Evolutionary conservation across 1,284 basidiomycete genomes (phyloP), one percentile per base, ranked within the genome.

Genomic region (Ustilago cynodontis): DNA sequence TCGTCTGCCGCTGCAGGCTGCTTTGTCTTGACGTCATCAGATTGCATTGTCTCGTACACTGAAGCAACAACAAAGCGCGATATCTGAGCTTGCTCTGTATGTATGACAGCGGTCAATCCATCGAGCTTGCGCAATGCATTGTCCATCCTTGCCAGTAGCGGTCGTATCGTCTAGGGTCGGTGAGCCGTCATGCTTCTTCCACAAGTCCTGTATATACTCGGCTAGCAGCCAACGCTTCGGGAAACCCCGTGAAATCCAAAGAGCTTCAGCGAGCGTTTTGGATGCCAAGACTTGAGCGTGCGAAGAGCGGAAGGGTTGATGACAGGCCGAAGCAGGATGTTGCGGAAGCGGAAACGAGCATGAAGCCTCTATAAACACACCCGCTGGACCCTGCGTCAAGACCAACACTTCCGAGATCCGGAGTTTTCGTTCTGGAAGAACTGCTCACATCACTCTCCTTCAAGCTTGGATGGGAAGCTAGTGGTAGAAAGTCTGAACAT

Each of bases 351-450:
- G 54, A 53, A 55, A 14, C 20, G 24, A 41, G 22, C 22, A 55
- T 20, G 11, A 55, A 22, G 31, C 9, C 24, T 43, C 4, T 10
- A 20, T 1, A 26, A 9, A 56, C 28, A 56, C 54, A 43, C 39
- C 6, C 22, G 10, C 41, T 68, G 66, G 66, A 63, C 66, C 66
- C 66, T 68, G 66, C 57, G 54, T 58, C 35, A 41, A 11, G 24
- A 3, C 13, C 41, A 24, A 41, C 47, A 51, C 20, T 47, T 24
- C 59, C 59, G 59, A 60, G n/a, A 49, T 53, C 53, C 65, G 65
- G 55, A 33, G 33, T 11, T 28, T 26, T 22, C 22, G 1, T 8
- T 31, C 24, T 1, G 13, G 26, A 41, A 49, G 24, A 16, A 49
- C 24, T 11, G 41, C 41, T 20, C 41, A 9, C n/a, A 9, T 43